Base-by-base conservation (phyloP, 495 filamentous ascomycete genomes). In the Aspergillus biplanus region DNA sequence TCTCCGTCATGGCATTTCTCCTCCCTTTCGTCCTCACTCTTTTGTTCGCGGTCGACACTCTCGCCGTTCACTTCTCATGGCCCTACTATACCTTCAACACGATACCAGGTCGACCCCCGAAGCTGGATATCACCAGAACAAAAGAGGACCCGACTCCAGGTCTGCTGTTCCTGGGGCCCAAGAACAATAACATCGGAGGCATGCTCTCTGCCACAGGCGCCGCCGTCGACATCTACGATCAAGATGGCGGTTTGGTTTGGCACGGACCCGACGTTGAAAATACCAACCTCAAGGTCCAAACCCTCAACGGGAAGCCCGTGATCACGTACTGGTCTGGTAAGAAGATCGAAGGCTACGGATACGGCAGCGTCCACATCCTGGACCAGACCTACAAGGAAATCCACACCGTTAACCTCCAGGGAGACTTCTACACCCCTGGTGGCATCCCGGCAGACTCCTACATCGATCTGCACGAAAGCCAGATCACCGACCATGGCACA, bases 381-480 rank as follows among this genome's bases (percentile, higher is more conserved):
- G 47, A 50, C 21, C 47, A 21, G 47, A 50, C 47, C 0, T 50
- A 50, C 47, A 27, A 18, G 47, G 47, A 50, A 18, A 50, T 50
- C 47, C 16, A 18, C 11, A 50, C n/a, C 6, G 47, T 50, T 0
- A 50, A 6, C 5, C 47, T 50, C 15, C 16, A 50, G 6, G 47
- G 47, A 7, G 16, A 50, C 21, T 50, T 50, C 21, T 7, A 21
- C 21, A 50, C 47, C 6, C 16, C 47, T 0, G 21, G 5, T 7
- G 47, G 5, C 0, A 27, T 21, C 2, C 11, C 8, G 1, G 7
- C 13, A 11, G 47, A 50, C 27, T 50, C 47, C 16, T 50, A 50
- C 21, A 50, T 50, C 27, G 47, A 50, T 50, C 47, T 50, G 0
- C 47, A 50, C 21, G 47, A 50, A 18, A 50, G 47, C 21, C 18